Evolutionary conservation across 331 rosid species (phyloP).

Genomic region (Malus hybrid): DNA sequence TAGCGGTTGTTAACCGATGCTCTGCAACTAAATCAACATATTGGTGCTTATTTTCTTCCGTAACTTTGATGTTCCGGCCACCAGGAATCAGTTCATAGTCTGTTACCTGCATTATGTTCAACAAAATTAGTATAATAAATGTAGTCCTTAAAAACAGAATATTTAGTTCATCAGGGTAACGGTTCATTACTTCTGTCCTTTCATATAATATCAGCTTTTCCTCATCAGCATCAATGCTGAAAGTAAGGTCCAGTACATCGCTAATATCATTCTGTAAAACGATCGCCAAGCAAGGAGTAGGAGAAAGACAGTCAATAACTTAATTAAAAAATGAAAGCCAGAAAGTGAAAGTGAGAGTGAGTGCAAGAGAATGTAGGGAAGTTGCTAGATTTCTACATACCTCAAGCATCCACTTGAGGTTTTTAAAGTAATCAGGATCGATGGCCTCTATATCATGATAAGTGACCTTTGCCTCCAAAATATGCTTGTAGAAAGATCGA

Average conservation of each 20-base stretch:
- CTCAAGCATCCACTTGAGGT: constrained; percentile 99
- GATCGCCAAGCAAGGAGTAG: neutral
- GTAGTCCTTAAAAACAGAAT: neutral
- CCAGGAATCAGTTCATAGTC: constrained; percentile 95
- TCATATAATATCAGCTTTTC: constrained; percentile 91
- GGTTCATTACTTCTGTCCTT: constrained; percentile 63
- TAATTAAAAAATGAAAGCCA: neutral
- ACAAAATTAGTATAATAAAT: constrained; percentile 12
- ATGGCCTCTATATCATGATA: constrained; percentile 99
- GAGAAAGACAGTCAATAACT: neutral
- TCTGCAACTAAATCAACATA: constrained; percentile 90
- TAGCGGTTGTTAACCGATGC: constrained; percentile 93
- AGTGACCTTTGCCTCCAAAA: constrained; percentile 86
- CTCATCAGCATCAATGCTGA: constrained; percentile 98
- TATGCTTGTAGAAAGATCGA: constrained; percentile 96
- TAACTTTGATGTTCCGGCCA: constrained; percentile 87
- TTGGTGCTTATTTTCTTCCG: constrained; percentile 92
- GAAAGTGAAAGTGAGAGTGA: neutral
- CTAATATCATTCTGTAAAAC: constrained; percentile 72
- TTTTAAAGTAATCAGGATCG: constrained; percentile 88
- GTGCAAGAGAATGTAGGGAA: neutral
- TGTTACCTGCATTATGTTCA: constrained; percentile 61
- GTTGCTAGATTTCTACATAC: constrained; percentile 26
- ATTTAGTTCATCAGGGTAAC: neutral
- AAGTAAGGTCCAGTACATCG: constrained; percentile 81